Evolutionary conservation across 495 filamentous ascomycete genomes (phyloP).

Genomic region (Penicillium tannophilum): DNA sequence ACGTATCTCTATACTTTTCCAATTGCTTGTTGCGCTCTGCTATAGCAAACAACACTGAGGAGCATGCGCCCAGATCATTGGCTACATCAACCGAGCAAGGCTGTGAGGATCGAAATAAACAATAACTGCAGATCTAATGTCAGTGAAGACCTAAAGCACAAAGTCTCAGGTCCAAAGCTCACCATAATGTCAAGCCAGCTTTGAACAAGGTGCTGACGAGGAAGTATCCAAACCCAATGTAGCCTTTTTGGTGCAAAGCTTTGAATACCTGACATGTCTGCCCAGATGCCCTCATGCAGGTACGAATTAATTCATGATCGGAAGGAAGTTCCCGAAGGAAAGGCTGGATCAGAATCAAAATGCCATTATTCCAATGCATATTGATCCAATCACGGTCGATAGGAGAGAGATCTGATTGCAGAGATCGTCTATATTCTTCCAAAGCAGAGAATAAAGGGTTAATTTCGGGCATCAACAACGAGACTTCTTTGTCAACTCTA

Average conservation of each 20-base stretch:
- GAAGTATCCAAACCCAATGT: slow-evolving; percentile 44
- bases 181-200: slow-evolving; percentile 43
- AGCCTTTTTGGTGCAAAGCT: slow-evolving; percentile 38
- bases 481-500: slow-evolving; percentile 35
- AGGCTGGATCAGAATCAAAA: slow-evolving; percentile 40
- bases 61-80: slow-evolving; percentile 12
- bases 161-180: background rate
- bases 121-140: slow-evolving; percentile 4
- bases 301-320: slow-evolving; percentile 30
- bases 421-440: slow-evolving; percentile 34
- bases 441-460: slow-evolving; percentile 30
- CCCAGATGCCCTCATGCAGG: slow-evolving; percentile 37
- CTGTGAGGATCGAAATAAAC: slow-evolving; percentile 10
- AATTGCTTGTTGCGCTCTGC: slow-evolving; percentile 4
- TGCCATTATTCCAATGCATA: slow-evolving; percentile 44
- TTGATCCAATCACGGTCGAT: slow-evolving; percentile 38
- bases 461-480: slow-evolving; percentile 33
- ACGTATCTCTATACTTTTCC: slow-evolving; percentile 11
- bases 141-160: background rate
- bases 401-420: slow-evolving; percentile 23
- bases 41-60: slow-evolving; percentile 10
- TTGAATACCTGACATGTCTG: slow-evolving; percentile 47
- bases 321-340: slow-evolving; percentile 37
- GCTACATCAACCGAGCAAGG: slow-evolving; percentile 10
- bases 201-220: slow-evolving; percentile 43